Conservation (phyloP, 257 asterid species). For the Solanum dulcamara region DNA sequence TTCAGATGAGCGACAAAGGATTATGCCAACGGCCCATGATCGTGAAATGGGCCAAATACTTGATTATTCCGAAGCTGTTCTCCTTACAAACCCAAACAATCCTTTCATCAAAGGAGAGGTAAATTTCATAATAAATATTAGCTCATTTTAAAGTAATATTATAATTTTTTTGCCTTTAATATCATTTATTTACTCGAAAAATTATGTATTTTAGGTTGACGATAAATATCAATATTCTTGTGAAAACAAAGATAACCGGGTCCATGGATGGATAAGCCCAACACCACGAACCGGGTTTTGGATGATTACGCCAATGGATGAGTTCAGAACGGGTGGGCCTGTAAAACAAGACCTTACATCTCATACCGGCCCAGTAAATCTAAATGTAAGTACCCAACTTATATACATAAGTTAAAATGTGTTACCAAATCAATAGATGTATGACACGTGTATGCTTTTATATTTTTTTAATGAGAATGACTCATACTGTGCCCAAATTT, state of each 20-base stretch:
- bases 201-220: slow-evolving; percentile 52
- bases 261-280: slow-evolving; percentile 81
- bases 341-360: slow-evolving; percentile 92
- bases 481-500: background rate
- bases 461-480: background rate
- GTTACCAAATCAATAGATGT: background rate
- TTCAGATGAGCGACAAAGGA: slow-evolving; percentile 69
- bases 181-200: too few species aligned
- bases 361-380: slow-evolving; percentile 68
- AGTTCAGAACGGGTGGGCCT: slow-evolving; percentile 76
- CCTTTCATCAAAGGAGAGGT: slow-evolving; percentile 70
- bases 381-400: slow-evolving; percentile 42
- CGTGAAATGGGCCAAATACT: slow-evolving; percentile 44
- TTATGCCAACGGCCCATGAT: slow-evolving; percentile 67
- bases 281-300: slow-evolving; percentile 63
- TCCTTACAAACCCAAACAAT: slow-evolving; percentile 53
- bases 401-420: background rate
- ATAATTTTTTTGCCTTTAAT: too few species aligned
- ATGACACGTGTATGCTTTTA: background rate
- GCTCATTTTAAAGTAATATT: too few species aligned
- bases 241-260: slow-evolving; percentile 54
- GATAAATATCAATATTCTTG: slow-evolving; percentile 86
- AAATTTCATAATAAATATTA: background rate
- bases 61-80: slow-evolving; percentile 83
- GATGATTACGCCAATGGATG: slow-evolving; percentile 75